A percentile compares a stretch with the other conserved stretches of the same genome.
Conservation (phyloP, 495 filamentous ascomycete genomes). For the Penicillium arizonense region DNA sequence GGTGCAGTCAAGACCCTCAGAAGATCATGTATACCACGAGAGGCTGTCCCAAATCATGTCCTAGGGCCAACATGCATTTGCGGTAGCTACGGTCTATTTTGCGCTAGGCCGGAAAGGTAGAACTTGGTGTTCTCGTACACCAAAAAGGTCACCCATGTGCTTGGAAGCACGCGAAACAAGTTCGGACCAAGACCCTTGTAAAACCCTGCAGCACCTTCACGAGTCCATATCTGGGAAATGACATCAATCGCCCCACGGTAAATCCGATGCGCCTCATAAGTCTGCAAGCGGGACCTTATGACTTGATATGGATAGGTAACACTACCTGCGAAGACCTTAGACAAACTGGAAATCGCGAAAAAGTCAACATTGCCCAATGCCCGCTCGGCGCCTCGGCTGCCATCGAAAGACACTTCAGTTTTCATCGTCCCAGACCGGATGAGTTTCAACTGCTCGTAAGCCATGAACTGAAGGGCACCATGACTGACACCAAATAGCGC, state of each 20-base stretch:
- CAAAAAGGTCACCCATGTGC: slow-evolving; percentile 96
- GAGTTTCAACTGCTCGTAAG: slow-evolving; percentile 85
- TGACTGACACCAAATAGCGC: slow-evolving; percentile 89
- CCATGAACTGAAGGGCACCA: slow-evolving; percentile 93
- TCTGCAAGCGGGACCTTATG: slow-evolving; percentile 81
- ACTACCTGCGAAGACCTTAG: slow-evolving; percentile 83
- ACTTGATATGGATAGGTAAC: slow-evolving; percentile 95
- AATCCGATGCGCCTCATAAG: slow-evolving; percentile 64
- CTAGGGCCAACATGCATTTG: no score
- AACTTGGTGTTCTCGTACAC: slow-evolving; percentile 91
- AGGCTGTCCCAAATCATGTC: no score
- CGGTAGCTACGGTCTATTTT: background rate
- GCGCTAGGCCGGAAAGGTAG: slow-evolving; percentile 21
- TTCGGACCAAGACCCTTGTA: slow-evolving; percentile 92
- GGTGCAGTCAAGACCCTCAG: no score
- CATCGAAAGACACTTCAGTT: background rate
- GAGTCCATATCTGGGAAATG: slow-evolving; percentile 65
- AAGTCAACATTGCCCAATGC: slow-evolving; percentile 72
- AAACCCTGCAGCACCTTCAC: slow-evolving; percentile 80
- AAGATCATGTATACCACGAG: no score
- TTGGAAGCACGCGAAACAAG: slow-evolving; percentile 82
- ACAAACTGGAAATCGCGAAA: slow-evolving; percentile 70
- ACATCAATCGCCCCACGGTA: slow-evolving; percentile 76
- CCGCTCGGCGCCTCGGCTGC: slow-evolving; percentile 11
- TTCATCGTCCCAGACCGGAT: slow-evolving; percentile 34